Percentiles rank a stretch among this genome's conserved stretches.
phyloP scores from a whole-genome alignment of 495 filamentous ascomycete genomes.

The Symbiotaphrina buchneri region DNA sequence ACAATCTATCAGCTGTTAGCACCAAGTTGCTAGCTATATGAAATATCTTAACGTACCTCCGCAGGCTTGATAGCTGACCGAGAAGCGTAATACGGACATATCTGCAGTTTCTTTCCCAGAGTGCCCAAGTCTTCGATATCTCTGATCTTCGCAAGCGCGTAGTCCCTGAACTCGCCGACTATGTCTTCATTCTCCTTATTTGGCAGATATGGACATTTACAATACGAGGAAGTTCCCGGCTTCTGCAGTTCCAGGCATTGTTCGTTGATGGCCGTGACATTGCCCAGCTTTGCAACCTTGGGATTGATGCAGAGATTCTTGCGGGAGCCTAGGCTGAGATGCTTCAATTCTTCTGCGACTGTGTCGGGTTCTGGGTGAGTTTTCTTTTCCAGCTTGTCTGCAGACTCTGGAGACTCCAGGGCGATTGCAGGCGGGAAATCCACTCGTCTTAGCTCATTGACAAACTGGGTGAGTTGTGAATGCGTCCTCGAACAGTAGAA shows the following conservation, averaged over 20 bases:
- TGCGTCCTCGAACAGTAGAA: slow-evolving; percentile 92
- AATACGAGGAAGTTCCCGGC: slow-evolving; percentile 28
- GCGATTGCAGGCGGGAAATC: slow-evolving; percentile 39
- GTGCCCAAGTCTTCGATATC: slow-evolving; percentile 83
- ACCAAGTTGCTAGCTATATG: background rate
- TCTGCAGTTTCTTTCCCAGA: slow-evolving; percentile 53
- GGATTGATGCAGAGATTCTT: slow-evolving; percentile 90
- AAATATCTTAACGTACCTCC: slow-evolving; percentile 25
- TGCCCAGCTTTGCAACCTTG: slow-evolving; percentile 45
- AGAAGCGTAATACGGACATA: slow-evolving; percentile 94
- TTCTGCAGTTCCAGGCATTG: slow-evolving; percentile 84
- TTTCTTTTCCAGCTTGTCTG: slow-evolving; percentile 7
- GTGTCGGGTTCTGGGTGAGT: slow-evolving; percentile 11
- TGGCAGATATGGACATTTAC: slow-evolving; percentile 61
- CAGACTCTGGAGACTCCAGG: slow-evolving; percentile 11
- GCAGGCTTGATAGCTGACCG: slow-evolving; percentile 59
- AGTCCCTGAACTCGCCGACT: slow-evolving; percentile 69
- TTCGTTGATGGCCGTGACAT: slow-evolving; percentile 76
- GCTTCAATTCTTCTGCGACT: slow-evolving; percentile 47
- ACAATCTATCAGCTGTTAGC: slow-evolving; percentile 39
- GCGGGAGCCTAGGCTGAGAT: slow-evolving; percentile 71
- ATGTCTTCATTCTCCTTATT: slow-evolving; percentile 47
- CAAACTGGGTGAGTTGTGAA: slow-evolving; percentile 84
- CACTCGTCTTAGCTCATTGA: slow-evolving; percentile 72
- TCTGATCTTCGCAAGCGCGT: slow-evolving; percentile 58